Evolutionary conservation across 768 basidiomycete species (phyloP).

Genomic region (Tulasnella calospora): DNA sequence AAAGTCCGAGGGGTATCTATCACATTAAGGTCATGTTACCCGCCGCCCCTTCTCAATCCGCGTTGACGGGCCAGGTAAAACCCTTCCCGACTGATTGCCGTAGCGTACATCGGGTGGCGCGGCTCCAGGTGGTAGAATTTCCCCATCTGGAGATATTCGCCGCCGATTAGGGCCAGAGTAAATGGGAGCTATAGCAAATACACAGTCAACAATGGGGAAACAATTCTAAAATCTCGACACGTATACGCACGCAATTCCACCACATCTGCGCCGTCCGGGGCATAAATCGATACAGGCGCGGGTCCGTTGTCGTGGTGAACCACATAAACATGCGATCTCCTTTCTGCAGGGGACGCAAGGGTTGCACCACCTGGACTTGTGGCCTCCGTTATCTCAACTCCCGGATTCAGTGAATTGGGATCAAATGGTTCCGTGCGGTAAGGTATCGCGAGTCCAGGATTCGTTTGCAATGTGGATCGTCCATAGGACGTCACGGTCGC

Average conservation of each 20-base stretch:
- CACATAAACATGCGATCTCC: slow-evolving; percentile 10
- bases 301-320: slow-evolving; percentile 21
- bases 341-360: not conserved
- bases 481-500: not conserved
- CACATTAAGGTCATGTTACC: not conserved
- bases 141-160: not conserved
- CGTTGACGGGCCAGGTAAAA: not conserved
- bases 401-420: not conserved
- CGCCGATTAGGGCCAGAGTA: not conserved
- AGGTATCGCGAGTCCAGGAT: not conserved
- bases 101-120: not conserved
- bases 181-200: not conserved
- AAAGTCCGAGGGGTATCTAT: not conserved
- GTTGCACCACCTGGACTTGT: not conserved
- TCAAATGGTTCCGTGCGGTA: slow-evolving; percentile 10
- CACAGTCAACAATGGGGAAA: not conserved
- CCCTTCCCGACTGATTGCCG: not conserved
- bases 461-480: not conserved
- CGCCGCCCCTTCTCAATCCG: not conserved
- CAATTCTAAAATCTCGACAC: not conserved
- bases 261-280: slow-evolving; percentile 15
- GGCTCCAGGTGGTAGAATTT: not conserved
- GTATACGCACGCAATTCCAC: slow-evolving; percentile 21
- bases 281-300: slow-evolving; percentile 19
- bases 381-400: not conserved